Evolutionary conservation across 2,329 filamentous ascomycete genomes (phyloP), one percentile per base, ranked within the genome.

Genomic region (Huntiella savannae): DNA sequence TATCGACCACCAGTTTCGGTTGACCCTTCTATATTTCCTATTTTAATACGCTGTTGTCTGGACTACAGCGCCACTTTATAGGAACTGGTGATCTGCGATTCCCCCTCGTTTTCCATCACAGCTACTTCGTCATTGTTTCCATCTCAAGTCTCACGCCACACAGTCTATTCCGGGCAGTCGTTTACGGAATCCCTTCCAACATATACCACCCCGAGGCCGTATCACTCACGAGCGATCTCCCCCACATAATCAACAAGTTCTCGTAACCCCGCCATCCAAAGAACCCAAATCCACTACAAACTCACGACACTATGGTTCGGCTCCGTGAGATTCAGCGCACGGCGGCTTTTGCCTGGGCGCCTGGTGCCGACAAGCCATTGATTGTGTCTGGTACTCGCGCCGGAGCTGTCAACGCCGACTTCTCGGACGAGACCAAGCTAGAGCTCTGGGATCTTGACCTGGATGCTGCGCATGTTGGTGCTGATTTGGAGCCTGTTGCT

Each of bases 281-380:
- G 36, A 38, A 38, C 36, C 5, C 11, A 40, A 8, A 40, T 16
- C 17, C 15, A 40, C 7, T 19, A 10, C 15, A 19, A 12, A 40
- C 16, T 7, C 22, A 16, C 36, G 8, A 38, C 36, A 38, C n/a
- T 22, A 98, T 98, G 91, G 88, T 95, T 65, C 83, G 86, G 67
- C 72, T 96, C 64, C 78, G 88, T 71, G 87, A 96, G 70, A 92
- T 98, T 59, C 83, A 86, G 62, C 78, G 91, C 65, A 98, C 91
- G 58, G 91, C 88, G 63, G 82, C 88, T 57, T 98, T 98, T 63
- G 85, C 91, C 59, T 98, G 91, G 88, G 94, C 85, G 55, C 82
- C 87, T 19, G 82, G 79, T 55, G 67, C 83, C 43, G 73, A 75
- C 35, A 76, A 79, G 55, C 86, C 88, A 55, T 70, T 93, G 55